Evolutionary conservation across 1,139 yeast genomes (phyloP).

Genomic region (Eremothecium coryli): DNA sequence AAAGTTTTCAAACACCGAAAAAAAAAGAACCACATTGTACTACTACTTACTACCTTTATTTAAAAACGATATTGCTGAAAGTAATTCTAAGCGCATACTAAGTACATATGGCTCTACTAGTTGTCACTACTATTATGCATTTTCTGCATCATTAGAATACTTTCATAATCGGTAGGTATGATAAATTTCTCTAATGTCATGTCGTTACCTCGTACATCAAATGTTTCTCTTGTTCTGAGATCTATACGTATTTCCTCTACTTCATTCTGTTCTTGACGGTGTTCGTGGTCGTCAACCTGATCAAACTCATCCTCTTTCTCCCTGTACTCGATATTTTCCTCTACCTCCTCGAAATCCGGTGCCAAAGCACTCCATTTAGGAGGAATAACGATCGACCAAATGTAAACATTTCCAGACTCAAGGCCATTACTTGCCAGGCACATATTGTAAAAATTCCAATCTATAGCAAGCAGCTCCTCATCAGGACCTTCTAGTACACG

Average conservation of each 20-base stretch:
- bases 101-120: too few species aligned
- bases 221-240: conserved; percentile 49
- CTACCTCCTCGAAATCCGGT: conserved; percentile 92
- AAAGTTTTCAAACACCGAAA: too few species aligned
- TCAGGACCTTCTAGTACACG: conserved; percentile 94
- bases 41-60: too few species aligned
- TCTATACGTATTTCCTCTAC: conserved; percentile 68
- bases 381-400: conserved; percentile 78
- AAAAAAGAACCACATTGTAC: too few species aligned
- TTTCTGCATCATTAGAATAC: conserved; percentile 20
- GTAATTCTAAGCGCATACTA: too few species aligned
- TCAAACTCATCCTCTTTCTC: conserved; percentile 94
- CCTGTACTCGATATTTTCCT: conserved; percentile 79
- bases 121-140: not conserved
- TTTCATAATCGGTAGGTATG: conserved; percentile 28
- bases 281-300: conserved; percentile 53
- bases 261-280: conserved; percentile 49
- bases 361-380: conserved; percentile 97
- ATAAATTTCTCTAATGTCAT: conserved; percentile 18
- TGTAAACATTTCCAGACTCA: conserved; percentile 72
- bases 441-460: conserved; percentile 74
- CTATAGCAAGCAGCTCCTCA: conserved; percentile 67
- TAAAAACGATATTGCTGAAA: too few species aligned
- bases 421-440: conserved; percentile 80
- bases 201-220: conserved; percentile 55